These are phyloP conservation scores for Phytophthora sansomeana DNA, from an alignment of 352 stramenopile genomes.

Conservation along the genomic window DNA sequence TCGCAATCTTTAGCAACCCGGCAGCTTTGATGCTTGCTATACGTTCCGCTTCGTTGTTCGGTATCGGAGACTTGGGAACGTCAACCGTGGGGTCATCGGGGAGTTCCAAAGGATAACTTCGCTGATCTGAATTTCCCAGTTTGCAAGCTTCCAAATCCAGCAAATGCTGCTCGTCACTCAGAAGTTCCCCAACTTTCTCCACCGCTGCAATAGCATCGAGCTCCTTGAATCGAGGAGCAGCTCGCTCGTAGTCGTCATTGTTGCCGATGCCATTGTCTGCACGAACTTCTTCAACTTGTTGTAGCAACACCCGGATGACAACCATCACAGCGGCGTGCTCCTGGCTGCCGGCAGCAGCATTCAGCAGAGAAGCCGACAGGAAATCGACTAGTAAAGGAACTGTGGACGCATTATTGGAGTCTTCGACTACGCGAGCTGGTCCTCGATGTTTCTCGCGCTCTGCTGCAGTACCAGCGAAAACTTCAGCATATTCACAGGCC, in stretches of 20 bases:
- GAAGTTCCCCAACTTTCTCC: slow-evolving; percentile 16
- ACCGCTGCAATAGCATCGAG: background rate
- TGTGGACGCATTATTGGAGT: slow-evolving; percentile 3
- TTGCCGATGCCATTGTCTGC: background rate
- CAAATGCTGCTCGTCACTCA: slow-evolving; percentile 23
- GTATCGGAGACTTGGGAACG: slow-evolving; percentile 32
- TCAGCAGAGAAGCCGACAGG: slow-evolving; percentile 22
- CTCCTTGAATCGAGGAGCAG: slow-evolving; percentile 1
- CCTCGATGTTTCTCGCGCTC: slow-evolving; percentile 8
- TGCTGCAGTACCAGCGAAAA: slow-evolving; percentile 1
- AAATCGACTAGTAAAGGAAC: slow-evolving; percentile 34
- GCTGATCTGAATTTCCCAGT: slow-evolving; percentile 25
- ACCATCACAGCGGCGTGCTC: slow-evolving; percentile 21
- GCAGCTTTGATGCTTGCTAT: slow-evolving; percentile 16
- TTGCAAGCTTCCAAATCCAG: slow-evolving; percentile 24
- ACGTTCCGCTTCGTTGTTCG: slow-evolving; percentile 38
- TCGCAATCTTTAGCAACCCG: slow-evolving; percentile 25
- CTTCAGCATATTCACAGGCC: slow-evolving; percentile 39
- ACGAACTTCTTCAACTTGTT: background rate
- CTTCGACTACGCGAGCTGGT: slow-evolving; percentile 3
- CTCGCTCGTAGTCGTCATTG: background rate
- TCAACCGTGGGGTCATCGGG: slow-evolving; percentile 17
- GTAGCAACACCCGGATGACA: slow-evolving; percentile 17
- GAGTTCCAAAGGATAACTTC: slow-evolving; percentile 31
- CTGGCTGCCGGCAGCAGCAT: slow-evolving; percentile 9